Evolutionary conservation across 139 green algal genomes (phyloP).

Genomic region (Tetratostichococcus sp.): DNA sequence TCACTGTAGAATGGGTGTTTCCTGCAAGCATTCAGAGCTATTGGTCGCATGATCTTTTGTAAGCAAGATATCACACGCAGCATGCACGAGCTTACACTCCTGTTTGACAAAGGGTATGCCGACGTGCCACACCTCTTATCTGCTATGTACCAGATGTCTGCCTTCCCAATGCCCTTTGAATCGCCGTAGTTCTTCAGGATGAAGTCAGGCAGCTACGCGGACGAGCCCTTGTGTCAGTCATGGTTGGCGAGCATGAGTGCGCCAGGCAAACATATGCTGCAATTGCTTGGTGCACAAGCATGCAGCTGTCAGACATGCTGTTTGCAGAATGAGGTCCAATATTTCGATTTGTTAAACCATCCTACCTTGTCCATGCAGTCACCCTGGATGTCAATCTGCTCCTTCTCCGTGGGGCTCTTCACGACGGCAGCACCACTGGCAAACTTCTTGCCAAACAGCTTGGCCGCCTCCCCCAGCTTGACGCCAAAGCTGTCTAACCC

Average conservation of each 20-base stretch:
- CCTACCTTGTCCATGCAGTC: slow-evolving; percentile 65
- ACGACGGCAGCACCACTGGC: slow-evolving; percentile 85
- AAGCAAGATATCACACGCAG: too few species aligned
- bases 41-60: too few species aligned
- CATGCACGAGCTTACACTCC: too few species aligned
- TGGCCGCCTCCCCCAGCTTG: slow-evolving; percentile 87
- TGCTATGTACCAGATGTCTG: slow-evolving; percentile 61
- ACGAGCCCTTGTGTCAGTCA: too few species aligned
- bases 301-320: too few species aligned
- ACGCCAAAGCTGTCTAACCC: slow-evolving; percentile 88
- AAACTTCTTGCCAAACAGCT: slow-evolving; percentile 99
- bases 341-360: neutral
- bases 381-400: slow-evolving; percentile 91
- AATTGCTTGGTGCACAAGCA: too few species aligned
- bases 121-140: slow-evolving; percentile 58
- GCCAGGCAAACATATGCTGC: too few species aligned
- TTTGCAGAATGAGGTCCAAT: too few species aligned
- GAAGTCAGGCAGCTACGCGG: slow-evolving; percentile 51
- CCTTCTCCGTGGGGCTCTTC: slow-evolving; percentile 78
- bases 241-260: too few species aligned
- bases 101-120: too few species aligned
- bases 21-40: neutral
- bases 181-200: slow-evolving; percentile 76
- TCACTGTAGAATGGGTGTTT: neutral
- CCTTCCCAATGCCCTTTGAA: slow-evolving; percentile 61